Evolutionary conservation across 2,329 filamentous ascomycete genomes (phyloP).

Genomic region (Aspergillus quadricinctus): DNA sequence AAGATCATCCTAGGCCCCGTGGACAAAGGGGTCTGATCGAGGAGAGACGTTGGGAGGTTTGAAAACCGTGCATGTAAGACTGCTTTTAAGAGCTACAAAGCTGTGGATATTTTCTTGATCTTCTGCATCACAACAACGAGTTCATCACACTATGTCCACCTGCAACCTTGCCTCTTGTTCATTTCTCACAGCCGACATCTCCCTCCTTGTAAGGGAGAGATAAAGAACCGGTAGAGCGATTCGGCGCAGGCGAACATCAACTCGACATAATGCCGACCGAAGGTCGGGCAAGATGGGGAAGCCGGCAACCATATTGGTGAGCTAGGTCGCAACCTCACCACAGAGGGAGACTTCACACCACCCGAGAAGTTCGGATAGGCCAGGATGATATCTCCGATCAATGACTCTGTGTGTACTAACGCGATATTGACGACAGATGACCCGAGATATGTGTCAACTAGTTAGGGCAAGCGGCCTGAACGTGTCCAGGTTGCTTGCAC

Average conservation of each 20-base stretch:
- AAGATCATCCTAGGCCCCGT: neutral
- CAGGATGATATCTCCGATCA: conserved; percentile 8
- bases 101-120: conserved; percentile 1
- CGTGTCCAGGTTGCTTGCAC: conserved; percentile 81
- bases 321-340: conserved; percentile 15
- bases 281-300: conserved; percentile 17
- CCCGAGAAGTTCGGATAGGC: conserved; percentile 16
- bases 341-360: conserved; percentile 25
- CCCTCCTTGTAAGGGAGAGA: conserved; percentile 11
- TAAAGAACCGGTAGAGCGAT: conserved; percentile 5
- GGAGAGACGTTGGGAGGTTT: neutral
- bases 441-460: conserved; percentile 39
- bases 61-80: neutral
- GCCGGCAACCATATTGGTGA: conserved; percentile 16
- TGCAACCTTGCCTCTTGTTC: conserved; percentile 24
- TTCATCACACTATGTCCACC: conserved; percentile 19
- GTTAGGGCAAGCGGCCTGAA: conserved; percentile 91
- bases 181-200: conserved; percentile 11
- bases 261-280: conserved; percentile 15
- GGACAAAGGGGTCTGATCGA: neutral
- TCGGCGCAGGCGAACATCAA: conserved; percentile 11
- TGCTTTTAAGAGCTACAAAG: neutral
- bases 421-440: conserved; percentile 24
- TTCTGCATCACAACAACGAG: conserved; percentile 18
- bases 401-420: conserved; percentile 16